Evolutionary conservation across 495 filamentous ascomycete genomes (phyloP), one percentile per base, ranked within the genome.

Genomic region (Podospora australis): DNA sequence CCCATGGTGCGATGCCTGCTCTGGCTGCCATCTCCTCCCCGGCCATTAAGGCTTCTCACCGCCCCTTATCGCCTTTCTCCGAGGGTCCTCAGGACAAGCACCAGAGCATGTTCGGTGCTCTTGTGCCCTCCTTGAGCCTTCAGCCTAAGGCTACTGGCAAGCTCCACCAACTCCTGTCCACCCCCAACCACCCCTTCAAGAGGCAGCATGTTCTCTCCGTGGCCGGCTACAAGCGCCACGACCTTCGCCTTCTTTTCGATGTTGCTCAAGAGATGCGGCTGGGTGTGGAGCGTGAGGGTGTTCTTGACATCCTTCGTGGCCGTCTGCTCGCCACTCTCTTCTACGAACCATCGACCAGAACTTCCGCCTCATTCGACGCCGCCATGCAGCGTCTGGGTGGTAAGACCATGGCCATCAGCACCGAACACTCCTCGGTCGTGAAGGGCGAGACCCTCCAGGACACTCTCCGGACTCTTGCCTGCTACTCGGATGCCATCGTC

Each of bases 371-470:
- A 20, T 98, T 98, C 58, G 94, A 98, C 59, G 83, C 90, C 23
- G 94, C 92, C 30, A 98, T 98, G 92, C 90, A 96, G 74, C 84
- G 94, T 11, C 82, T 98, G 6, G 92, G 92, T 34, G 92, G 92
- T 21, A 76, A 83, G 20, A 87, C 82, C 22, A 75, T 97, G 41
- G 72, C 81, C 50, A 84, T 96, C 59, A 73, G 82, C 5, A 88
- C 87, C 2, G 76, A 82, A 24, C 78, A 85, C 57, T 96, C 90
- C 8, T 91, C 86, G 1, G 86, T 86, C 14, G 77, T 87, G 64
- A 98, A 97, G 75, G 92, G 94, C 41, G 92, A 98, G 69, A 81
- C 83, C 6, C 80, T 98, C 7, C 86, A 94, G 60, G 92, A 98
- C 54, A 95, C 88, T 19, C 78, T 98, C 52, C 85, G 92, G 45